Evolutionary conservation across 2,329 filamentous ascomycete genomes (phyloP).

Genomic region (Pezicula carpinea): DNA sequence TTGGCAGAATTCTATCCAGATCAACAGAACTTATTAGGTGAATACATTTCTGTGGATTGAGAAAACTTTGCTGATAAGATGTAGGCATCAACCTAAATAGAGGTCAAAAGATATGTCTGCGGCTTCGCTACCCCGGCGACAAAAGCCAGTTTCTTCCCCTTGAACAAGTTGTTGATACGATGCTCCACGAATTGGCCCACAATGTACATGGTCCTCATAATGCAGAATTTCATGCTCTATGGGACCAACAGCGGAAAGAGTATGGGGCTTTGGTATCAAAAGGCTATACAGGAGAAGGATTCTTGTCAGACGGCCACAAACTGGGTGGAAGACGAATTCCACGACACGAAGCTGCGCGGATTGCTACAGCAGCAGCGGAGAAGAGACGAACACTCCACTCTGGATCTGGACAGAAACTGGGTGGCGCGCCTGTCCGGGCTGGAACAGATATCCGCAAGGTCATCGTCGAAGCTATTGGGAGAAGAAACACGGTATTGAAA

Average conservation of each 20-base stretch:
- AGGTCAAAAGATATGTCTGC: slow-evolving; percentile 75
- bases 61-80: neutral
- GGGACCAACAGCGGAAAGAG: slow-evolving; percentile 86
- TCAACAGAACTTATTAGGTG: slow-evolving; percentile 68
- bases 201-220: slow-evolving; percentile 83
- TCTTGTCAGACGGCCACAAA: slow-evolving; percentile 68
- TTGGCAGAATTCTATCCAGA: slow-evolving; percentile 83
- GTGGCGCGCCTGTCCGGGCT: slow-evolving; percentile 52
- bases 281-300: slow-evolving; percentile 88
- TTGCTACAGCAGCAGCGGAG: slow-evolving; percentile 71
- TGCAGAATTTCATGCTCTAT: slow-evolving; percentile 74
- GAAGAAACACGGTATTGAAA: slow-evolving; percentile 60
- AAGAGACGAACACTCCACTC: slow-evolving; percentile 54
- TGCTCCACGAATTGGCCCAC: slow-evolving; percentile 93
- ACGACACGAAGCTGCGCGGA: slow-evolving; percentile 66
- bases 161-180: slow-evolving; percentile 80
- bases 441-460: slow-evolving; percentile 67
- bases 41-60: slow-evolving; percentile 6
- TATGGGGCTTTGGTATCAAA: slow-evolving; percentile 70
- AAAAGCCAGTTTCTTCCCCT: slow-evolving; percentile 72
- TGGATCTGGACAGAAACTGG: slow-evolving; percentile 68
- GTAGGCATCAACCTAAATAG: slow-evolving; percentile 70
- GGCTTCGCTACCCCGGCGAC: slow-evolving; percentile 73
- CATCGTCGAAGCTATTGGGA: slow-evolving; percentile 67
- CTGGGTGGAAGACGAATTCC: slow-evolving; percentile 67